Evolutionary conservation across 306 rosid species (phyloP), one percentile per base, ranked within the genome.

Genomic region (Gynostemma pentaphyllum): DNA sequence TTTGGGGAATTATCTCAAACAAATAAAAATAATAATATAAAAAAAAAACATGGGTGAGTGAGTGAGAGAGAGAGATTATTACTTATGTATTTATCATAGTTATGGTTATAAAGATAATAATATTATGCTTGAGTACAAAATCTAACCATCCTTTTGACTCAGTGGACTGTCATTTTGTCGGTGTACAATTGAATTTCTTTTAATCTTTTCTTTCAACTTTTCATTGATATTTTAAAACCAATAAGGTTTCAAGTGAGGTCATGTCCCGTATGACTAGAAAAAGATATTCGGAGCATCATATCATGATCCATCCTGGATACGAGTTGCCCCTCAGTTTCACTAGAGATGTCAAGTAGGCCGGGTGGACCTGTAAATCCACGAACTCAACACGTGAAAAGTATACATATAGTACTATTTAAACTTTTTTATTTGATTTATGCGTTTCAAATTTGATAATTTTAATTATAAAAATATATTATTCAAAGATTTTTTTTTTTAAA

Each of bases 301-400:
- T 60, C 66, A 27, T 28, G 53, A 62, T 62, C 41, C 40, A 22
- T 26, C 68, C 15, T 62, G 40, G 68, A 62, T 62, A 44, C 53
- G 37, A 22, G 21, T 27, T 44, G 34, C 11, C n/a, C 24, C 66
- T 61, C 66, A 30, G 22, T 18, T 24, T 32, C 45, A 18, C n/a
- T n/a, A n/a, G n/a, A n/a, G n/a, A n/a, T n/a, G n/a, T n/a, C n/a
- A n/a, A n/a, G n/a, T n/a, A n/a, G n/a, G n/a, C n/a, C n/a, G n/a
- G n/a, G n/a, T n/a, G n/a, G n/a, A n/a, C n/a, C n/a, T n/a, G n/a
- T n/a, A n/a, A n/a, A n/a, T n/a, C n/a, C n/a, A n/a, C n/a, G n/a
- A n/a, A n/a, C n/a, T n/a, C n/a, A n/a, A n/a, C n/a, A n/a, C n/a
- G n/a, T n/a, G n/a, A n/a, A n/a, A n/a, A n/a, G n/a, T n/a, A n/a